phyloP scores from a whole-genome alignment of 148 eudicot genomes.

The Pharnaceum exiguum region DNA sequence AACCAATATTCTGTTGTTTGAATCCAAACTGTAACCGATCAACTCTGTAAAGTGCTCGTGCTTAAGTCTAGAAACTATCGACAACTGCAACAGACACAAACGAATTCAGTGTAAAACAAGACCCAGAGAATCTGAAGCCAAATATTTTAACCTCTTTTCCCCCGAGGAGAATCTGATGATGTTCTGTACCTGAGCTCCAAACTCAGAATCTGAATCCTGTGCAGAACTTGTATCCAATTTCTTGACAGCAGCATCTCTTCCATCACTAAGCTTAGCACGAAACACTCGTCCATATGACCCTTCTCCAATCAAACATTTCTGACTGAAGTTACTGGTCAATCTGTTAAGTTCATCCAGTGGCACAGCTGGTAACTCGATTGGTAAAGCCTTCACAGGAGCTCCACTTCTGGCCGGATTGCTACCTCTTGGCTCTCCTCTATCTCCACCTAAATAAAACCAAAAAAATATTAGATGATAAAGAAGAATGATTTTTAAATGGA shows the following conservation, averaged over 20 bases:
- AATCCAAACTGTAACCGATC: constrained; percentile 60
- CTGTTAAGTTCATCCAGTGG: constrained; percentile 51
- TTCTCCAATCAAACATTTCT: constrained; percentile 65
- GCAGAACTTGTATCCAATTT: constrained; percentile 67
- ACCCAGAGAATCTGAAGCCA: not conserved
- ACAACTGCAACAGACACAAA: constrained; percentile 39
- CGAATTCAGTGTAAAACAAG: not conserved
- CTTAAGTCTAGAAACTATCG: constrained; percentile 70
- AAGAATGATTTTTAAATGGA: not conserved
- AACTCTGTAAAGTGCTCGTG: constrained; percentile 62
- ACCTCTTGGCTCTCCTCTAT: constrained; percentile 65
- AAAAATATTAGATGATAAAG: not conserved
- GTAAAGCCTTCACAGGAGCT: constrained; percentile 44
- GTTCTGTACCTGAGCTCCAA: constrained; percentile 44
- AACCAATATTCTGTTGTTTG: constrained; percentile 53
- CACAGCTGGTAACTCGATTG: constrained; percentile 66
- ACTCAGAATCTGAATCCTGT: constrained; percentile 66
- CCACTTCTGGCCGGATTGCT: constrained; percentile 38
- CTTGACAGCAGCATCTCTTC: constrained; percentile 58
- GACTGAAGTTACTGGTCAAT: constrained; percentile 50
- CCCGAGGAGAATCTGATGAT: not conserved
- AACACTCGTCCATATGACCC: constrained; percentile 91
- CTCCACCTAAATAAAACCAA: constrained; percentile 33
- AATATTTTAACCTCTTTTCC: not conserved
- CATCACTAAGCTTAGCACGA: constrained; percentile 47